phyloP scores from a whole-genome alignment of 768 basidiomycete genomes.

The Psilocybe sp. region DNA sequence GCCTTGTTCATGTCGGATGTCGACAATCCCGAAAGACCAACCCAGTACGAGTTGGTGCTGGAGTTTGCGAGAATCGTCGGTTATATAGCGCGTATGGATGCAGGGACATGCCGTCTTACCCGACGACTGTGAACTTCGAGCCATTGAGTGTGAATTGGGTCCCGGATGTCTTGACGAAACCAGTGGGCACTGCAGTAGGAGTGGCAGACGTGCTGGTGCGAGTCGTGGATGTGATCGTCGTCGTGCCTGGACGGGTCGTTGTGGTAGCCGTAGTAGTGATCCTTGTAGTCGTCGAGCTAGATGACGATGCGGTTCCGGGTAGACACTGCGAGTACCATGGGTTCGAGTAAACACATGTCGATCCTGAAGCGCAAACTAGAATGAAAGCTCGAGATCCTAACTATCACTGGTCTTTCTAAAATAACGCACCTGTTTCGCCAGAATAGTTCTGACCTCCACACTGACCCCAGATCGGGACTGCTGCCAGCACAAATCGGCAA shows the following conservation, averaged over 20 bases:
- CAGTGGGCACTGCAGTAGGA: constrained; percentile 16
- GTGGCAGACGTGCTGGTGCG: constrained; percentile 4
- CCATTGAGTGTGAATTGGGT: constrained; percentile 54
- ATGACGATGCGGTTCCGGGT: constrained; percentile 17
- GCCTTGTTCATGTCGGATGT: constrained; percentile 47
- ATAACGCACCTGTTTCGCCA: constrained; percentile 35
- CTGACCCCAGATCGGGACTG: constrained; percentile 29
- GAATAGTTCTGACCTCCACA: constrained; percentile 39
- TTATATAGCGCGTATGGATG: not conserved
- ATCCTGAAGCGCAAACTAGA: constrained; percentile 37
- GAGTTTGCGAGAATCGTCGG: not conserved
- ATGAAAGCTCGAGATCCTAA: not conserved
- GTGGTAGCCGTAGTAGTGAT: constrained; percentile 17
- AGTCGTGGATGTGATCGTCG: constrained; percentile 9
- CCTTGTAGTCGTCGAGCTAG: constrained; percentile 11
- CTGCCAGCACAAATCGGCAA: constrained; percentile 21
- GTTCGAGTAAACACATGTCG: constrained; percentile 32
- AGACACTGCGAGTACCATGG: constrained; percentile 44
- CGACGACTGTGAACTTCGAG: constrained; percentile 47
- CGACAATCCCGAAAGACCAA: constrained; percentile 44
- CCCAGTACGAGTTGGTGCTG: constrained; percentile 58
- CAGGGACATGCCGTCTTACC: constrained; percentile 31
- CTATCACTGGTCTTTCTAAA: not conserved
- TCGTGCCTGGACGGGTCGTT: constrained; percentile 6
- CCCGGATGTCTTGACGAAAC: constrained; percentile 46